Evolutionary conservation across 805 yeast species (phyloP), one percentile per base, ranked within the genome.

Genomic region (Cyberlindnera xishuangbannaensis): DNA sequence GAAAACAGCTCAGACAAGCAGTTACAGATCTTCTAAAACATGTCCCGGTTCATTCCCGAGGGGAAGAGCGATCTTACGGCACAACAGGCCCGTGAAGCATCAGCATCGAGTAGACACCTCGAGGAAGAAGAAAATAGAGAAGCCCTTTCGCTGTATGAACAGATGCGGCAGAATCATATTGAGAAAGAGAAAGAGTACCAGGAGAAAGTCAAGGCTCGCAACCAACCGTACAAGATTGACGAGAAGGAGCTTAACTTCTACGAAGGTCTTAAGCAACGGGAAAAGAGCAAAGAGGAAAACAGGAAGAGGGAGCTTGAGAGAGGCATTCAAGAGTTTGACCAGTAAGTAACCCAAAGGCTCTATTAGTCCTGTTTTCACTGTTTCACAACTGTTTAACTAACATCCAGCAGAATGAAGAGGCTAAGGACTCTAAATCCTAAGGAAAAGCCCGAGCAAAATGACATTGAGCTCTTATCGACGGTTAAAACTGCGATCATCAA

Each of bases 11-110:
- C 7, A 15, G 15, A n/a, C n/a, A 10, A 24, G 15, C n/a, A 25
- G 19, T 3, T 10, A 15, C 15, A 3, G 19, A 14, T 4, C n/a
- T n/a, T n/a, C n/a, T n/a, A n/a, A n/a, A n/a, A n/a, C n/a, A 52
- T 52, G 57, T 52, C 57, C 1, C 38, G 57, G 10, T 52, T 52
- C 30, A 35, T 52, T 8, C 47, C 55, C 11, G 55, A 38, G 14
- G 57, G 57, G 8, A 26, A 47, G 28, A 44, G 54, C 32, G 55
- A 52, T 22, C 28, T 51, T 23, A 32, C 37, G 10, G 37, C 46
- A 0, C 45, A 41, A 3, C 38, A 49, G 19, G 27, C 24, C 7
- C 31, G 36, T 6, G 57, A 52, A 27, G 20, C n/a, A 6, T 38
- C 23, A 3, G 52, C 47, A 1, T 42, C 47, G 5, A 20, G 17